Evolutionary conservation across 306 rosid species (phyloP).

Genomic region (Mimosa bimucronata): DNA sequence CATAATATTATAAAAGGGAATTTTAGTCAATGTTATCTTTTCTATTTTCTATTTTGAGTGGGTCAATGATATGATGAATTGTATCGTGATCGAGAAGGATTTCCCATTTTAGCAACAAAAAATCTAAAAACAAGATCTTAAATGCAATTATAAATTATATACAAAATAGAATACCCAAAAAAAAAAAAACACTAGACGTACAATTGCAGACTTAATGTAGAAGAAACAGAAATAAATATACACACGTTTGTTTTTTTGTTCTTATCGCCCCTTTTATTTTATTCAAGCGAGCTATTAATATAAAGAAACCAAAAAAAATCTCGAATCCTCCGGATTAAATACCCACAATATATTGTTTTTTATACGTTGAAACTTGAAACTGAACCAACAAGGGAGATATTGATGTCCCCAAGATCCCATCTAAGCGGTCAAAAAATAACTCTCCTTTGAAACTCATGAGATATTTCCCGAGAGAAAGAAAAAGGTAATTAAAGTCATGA

Average conservation of each 20-base stretch:
- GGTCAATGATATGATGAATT: not conserved
- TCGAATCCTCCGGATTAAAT: not conserved
- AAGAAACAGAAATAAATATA: not conserved
- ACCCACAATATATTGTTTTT: not conserved
- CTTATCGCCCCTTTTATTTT: not conserved
- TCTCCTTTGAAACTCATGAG: not conserved
- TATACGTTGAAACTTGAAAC: no score
- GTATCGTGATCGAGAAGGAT: not conserved
- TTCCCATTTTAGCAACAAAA: not conserved
- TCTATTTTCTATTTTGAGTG: not conserved
- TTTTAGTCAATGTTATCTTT: not conserved
- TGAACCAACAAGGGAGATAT: not conserved
- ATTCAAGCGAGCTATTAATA: not conserved
- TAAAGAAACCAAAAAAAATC: not conserved
- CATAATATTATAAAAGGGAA: not conserved
- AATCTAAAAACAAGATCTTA: not conserved
- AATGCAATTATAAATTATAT: not conserved
- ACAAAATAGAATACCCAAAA: not conserved
- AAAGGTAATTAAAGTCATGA: not conserved
- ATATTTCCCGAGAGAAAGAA: not conserved
- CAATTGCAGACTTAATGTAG: no score
- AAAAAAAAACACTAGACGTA: not conserved
- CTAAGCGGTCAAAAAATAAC: not conserved
- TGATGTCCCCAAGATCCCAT: not conserved
- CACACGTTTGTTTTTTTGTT: not conserved